A percentile compares a stretch with the other conserved stretches of the same genome.
These are phyloP conservation scores for Alternaria viburni DNA, from an alignment of 2,329 filamentous ascomycete genomes.

Conservation along the genomic window DNA sequence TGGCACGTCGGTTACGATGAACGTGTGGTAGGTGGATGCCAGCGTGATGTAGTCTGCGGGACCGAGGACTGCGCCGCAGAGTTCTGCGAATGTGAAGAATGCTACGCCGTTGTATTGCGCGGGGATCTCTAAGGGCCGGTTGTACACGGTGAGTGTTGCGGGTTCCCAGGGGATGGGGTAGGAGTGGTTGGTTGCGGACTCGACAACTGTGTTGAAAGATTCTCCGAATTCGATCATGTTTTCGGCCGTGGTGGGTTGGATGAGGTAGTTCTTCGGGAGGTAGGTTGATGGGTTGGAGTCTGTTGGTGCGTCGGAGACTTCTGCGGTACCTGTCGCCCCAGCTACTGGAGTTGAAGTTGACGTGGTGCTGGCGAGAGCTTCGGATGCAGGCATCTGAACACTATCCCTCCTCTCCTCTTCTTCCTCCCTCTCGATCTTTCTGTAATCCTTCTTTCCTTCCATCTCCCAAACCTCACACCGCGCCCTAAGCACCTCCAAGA, in stretches of 20 bases:
- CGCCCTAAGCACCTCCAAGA: constrained; percentile 76
- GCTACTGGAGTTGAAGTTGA: not conserved
- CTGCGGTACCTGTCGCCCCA: not conserved
- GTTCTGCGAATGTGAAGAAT: constrained; percentile 70
- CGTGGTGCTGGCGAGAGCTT: not conserved
- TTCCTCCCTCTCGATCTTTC: constrained; percentile 57
- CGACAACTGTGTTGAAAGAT: constrained; percentile 29
- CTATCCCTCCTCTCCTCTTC: not conserved
- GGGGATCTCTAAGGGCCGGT: constrained; percentile 66
- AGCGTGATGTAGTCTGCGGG: constrained; percentile 85
- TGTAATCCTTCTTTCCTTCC: constrained; percentile 73
- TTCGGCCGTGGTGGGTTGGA: constrained; percentile 34
- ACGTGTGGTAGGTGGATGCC: constrained; percentile 78
- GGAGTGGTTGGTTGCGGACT: constrained; percentile 30
- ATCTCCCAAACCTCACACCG: constrained; percentile 86
- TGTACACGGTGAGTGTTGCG: constrained; percentile 63
- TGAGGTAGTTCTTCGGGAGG: constrained; percentile 45
- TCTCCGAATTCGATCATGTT: constrained; percentile 26
- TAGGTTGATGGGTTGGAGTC: not conserved
- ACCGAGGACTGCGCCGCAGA: constrained; percentile 70
- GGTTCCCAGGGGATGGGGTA: constrained; percentile 54
- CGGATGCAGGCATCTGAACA: not conserved
- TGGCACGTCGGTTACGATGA: constrained; percentile 75
- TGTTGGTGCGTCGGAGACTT: not conserved
- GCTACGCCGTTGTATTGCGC: constrained; percentile 64